Conservation (phyloP, 2,329 filamentous ascomycete genomes). For the Fonsecaea erecta region DNA sequence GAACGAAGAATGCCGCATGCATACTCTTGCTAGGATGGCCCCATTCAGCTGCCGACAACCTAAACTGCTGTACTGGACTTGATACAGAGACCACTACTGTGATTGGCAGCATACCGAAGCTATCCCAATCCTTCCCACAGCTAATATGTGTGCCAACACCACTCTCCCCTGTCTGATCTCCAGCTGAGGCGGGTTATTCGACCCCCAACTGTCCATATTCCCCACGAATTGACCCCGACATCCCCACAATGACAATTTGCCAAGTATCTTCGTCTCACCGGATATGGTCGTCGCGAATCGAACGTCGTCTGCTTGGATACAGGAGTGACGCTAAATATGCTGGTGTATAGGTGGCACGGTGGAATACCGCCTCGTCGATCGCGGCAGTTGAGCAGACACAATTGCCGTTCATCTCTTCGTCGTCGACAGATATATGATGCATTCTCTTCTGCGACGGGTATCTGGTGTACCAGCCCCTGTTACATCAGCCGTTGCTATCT, state of each 20-base stretch:
- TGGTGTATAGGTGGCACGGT: slow-evolving; percentile 10
- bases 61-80: background rate
- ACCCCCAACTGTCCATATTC: slow-evolving; percentile 3
- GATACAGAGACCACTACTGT: background rate
- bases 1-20: background rate
- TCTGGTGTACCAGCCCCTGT: background rate
- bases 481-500: background rate
- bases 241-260: slow-evolving; percentile 8
- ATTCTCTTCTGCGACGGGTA: background rate
- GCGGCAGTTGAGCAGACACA: slow-evolving; percentile 25
- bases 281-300: background rate
- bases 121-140: background rate
- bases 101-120: slow-evolving; percentile 4
- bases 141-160: background rate
- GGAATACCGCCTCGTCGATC: slow-evolving; percentile 19
- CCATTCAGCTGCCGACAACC: background rate
- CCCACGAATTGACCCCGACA: slow-evolving; percentile 16
- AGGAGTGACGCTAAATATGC: slow-evolving; percentile 5
- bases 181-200: background rate
- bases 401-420: slow-evolving; percentile 13
- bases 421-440: background rate
- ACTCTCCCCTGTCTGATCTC: background rate
- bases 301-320: background rate
- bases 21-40: background rate
- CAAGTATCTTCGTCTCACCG: background rate